Conservation (phyloP, 345 rosid genomes). For the Eucalyptus grandis region DNA sequence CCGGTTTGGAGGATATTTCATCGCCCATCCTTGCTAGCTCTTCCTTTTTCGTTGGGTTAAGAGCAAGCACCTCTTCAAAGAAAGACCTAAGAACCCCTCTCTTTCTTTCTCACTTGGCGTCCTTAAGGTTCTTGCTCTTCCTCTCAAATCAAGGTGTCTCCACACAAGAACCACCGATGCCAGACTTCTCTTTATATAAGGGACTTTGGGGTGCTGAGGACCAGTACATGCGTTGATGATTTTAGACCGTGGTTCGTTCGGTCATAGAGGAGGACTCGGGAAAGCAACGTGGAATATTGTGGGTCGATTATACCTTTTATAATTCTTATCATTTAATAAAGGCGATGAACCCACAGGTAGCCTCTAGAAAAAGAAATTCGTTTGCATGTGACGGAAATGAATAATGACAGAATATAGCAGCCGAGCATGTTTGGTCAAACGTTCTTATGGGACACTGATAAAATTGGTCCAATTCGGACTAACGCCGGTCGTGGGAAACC, state of each 20-base stretch:
- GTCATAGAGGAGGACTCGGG: background rate
- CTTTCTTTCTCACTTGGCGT: background rate
- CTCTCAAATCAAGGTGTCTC: background rate
- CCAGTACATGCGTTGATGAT: background rate
- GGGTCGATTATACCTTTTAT: background rate
- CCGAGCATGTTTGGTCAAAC: background rate
- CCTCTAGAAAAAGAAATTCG: background rate
- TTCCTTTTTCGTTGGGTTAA: background rate
- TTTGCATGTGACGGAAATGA: background rate
- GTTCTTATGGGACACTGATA: background rate
- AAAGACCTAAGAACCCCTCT: background rate
- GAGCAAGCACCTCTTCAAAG: background rate
- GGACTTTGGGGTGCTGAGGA: background rate
- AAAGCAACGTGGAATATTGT: background rate
- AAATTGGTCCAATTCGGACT: background rate
- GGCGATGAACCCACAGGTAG: background rate
- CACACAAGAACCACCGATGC: background rate
- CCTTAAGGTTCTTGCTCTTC: background rate
- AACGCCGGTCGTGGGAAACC: background rate
- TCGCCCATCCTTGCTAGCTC: slow-evolving; percentile 15
- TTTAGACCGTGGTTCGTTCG: background rate
- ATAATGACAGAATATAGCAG: background rate
- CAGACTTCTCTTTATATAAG: background rate
- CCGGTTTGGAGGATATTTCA: slow-evolving; percentile 11
- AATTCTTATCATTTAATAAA: background rate